Evolutionary conservation across 371 early-diverging fungal genomes (phyloP), one percentile per base, ranked within the genome.

Genomic region (Phascolomyces articulosus): DNA sequence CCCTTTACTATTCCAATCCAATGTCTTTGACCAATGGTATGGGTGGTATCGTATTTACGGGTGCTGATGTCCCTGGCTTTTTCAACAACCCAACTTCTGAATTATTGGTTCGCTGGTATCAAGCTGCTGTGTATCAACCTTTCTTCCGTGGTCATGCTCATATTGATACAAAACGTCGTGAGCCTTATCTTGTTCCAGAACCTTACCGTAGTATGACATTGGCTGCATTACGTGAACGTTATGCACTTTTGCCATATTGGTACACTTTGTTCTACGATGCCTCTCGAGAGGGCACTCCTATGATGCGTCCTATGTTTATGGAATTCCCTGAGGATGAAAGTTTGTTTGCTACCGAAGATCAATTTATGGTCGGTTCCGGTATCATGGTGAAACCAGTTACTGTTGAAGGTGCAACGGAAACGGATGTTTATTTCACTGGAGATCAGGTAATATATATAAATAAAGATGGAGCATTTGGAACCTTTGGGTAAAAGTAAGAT

Each of bases 91-190:
- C 95, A 4, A 85, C 88, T 0, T 74, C 90, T 2, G 95, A 95
- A 40, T 72, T 96, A 4, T 73, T 94, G 58, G 78, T 84, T 0
- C 91, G 97, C 10, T 96, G 97, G 97, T 95, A 94, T 70, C 96
- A 95, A 77, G 80, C 90, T n/a, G 97, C 83, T 40, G 88, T 89
- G 7, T 92, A 90, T 78, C 94, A 95, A 63, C 97, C 97, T 6
- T 96, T 96, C 80, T 93, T 94, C 87, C 88, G 97, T 62, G 97
- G 87, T 1, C 97, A 96, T 78, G 95, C 96, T 6, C 95, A 95
- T 74, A 91, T 95, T 66, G 95, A 93, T 76, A 94, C 97, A 66
- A 95, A 95, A 77, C 91, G 99, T 21, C 89, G 97, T 38, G 98
- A 98, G 72, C 98, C 99, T 10, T 99, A 97, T 92, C 71, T 98